phyloP scores from a whole-genome alignment of 352 stramenopile genomes.

The Phytophthora aleatoria region DNA sequence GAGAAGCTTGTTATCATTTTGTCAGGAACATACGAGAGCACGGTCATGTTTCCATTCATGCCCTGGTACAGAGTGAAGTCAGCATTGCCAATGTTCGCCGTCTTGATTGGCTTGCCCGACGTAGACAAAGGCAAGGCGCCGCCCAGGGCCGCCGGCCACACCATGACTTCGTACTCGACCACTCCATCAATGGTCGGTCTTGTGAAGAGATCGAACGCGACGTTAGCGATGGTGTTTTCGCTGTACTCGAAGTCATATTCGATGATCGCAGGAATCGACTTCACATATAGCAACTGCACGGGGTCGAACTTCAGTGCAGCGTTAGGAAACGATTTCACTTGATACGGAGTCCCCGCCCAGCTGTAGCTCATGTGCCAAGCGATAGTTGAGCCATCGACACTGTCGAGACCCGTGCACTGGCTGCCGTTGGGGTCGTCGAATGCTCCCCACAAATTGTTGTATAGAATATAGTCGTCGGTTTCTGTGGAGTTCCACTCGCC shows the following conservation, averaged over 20 bases:
- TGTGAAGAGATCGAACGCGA: conserved; percentile 49
- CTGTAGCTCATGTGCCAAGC: conserved; percentile 40
- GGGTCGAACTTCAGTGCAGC: conserved; percentile 40
- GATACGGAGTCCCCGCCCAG: conserved; percentile 30
- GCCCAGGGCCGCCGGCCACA: conserved; percentile 41
- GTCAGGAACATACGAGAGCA: conserved; percentile 36
- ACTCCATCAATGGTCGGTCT: conserved; percentile 29
- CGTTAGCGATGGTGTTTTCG: conserved; percentile 36
- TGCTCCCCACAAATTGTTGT: conserved; percentile 52
- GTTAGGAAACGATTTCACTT: conserved; percentile 56
- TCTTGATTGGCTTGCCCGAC: conserved; percentile 17
- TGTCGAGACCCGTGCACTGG: conserved; percentile 48
- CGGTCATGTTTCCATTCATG: conserved; percentile 36
- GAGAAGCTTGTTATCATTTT: conserved; percentile 34
- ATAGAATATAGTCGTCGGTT: conserved; percentile 46
- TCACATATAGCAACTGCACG: conserved; percentile 36
- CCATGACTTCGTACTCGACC: conserved; percentile 53
- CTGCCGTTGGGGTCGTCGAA: conserved; percentile 34
- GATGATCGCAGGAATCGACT: conserved; percentile 40
- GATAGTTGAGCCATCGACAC: conserved; percentile 30
- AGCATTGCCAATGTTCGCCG: conserved; percentile 2
- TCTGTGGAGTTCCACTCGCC: conserved; percentile 37
- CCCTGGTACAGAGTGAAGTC: conserved; percentile 30
- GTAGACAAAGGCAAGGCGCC: conserved; percentile 8
- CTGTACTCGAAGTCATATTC: conserved; percentile 40